phyloP scores from a whole-genome alignment of 441 rosid genomes.

The Adansonia madagascariensis region DNA sequence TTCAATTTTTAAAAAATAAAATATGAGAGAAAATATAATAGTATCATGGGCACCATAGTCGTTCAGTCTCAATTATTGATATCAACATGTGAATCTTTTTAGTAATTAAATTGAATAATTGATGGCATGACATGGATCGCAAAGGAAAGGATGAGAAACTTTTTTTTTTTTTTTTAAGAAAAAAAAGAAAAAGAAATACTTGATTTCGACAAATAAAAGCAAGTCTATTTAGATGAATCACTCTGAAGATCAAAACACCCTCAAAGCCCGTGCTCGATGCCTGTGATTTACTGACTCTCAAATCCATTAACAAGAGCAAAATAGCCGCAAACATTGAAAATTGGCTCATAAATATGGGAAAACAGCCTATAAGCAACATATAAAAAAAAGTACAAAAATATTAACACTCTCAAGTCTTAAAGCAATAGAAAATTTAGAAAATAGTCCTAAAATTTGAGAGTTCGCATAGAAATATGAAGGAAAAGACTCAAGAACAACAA shows the following conservation, averaged over 20 bases:
- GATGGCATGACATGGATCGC: not conserved
- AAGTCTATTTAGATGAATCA: not conserved
- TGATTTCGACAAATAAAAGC: not conserved
- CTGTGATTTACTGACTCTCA: not conserved
- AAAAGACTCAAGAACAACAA: not conserved
- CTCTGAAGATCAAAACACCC: not conserved
- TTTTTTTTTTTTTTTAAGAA: no score
- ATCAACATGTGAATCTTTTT: not conserved
- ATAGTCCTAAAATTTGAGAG: not conserved
- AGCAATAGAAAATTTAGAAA: not conserved
- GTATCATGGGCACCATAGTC: not conserved
- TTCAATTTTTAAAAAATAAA: not conserved
- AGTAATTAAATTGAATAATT: not conserved
- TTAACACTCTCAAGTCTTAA: not conserved
- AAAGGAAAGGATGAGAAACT: not conserved
- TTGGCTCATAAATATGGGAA: not conserved
- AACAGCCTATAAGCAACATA: not conserved
- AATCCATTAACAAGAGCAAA: not conserved
- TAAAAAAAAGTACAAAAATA: not conserved
- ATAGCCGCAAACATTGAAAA: not conserved
- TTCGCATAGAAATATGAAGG: not conserved
- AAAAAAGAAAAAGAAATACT: no score
- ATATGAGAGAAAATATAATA: not conserved
- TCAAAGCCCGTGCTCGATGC: not conserved
- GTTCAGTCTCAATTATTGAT: slow-evolving; percentile 12